phyloP scores from a whole-genome alignment of 495 filamentous ascomycete genomes.

The Penicillium egyptiacum region DNA sequence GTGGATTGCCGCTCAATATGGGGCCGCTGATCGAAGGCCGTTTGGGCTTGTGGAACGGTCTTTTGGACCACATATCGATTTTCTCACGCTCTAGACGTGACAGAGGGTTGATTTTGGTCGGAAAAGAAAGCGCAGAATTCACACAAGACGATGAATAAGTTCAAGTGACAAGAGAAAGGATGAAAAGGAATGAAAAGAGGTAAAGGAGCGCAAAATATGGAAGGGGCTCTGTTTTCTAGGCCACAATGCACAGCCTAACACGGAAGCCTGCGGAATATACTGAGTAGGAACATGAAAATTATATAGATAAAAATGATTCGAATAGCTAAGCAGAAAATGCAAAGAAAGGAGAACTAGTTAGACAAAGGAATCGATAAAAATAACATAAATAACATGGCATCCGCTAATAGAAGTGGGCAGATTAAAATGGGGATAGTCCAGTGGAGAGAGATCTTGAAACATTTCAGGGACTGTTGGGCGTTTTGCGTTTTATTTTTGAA shows the following conservation, averaged over 20 bases:
- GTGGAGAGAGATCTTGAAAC: constrained; percentile 16
- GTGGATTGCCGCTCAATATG: constrained; percentile 43
- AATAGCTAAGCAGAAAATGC: background rate
- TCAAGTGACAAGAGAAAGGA: constrained; percentile 4
- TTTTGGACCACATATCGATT: constrained; percentile 48
- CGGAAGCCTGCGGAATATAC: background rate
- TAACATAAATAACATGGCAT: constrained; percentile 16
- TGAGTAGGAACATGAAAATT: background rate
- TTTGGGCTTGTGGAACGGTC: constrained; percentile 40
- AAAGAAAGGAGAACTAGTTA: background rate
- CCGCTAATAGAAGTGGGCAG: constrained; percentile 13
- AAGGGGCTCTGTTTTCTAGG: background rate
- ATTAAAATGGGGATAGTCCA: constrained; percentile 26
- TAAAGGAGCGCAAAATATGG: background rate
- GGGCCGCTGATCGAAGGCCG: constrained; percentile 47
- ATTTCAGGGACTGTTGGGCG: constrained; percentile 14
- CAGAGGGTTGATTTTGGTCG: constrained; percentile 4
- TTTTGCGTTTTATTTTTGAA: constrained; percentile 5
- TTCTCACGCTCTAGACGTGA: constrained; percentile 5
- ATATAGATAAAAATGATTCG: background rate
- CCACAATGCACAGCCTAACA: background rate
- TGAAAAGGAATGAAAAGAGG: background rate
- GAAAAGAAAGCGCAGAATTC: background rate
- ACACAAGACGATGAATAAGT: background rate
- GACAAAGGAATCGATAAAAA: background rate